Percentiles rank a stretch among this genome's conserved stretches.
phyloP scores from a whole-genome alignment of 1,139 yeast genomes.

The Suhomyces maxii region DNA sequence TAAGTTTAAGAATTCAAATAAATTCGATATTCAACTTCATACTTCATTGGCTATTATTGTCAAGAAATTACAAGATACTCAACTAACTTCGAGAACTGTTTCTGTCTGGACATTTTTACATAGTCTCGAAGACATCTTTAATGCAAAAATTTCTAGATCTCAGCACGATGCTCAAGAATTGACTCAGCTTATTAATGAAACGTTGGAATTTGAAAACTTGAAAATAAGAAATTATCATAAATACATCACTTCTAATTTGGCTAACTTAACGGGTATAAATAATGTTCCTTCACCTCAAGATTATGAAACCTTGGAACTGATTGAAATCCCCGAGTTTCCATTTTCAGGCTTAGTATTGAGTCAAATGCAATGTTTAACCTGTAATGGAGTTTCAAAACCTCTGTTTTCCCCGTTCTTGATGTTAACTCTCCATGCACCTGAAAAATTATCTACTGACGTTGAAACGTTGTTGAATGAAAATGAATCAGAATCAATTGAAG shows the following conservation, averaged over 20 bases:
- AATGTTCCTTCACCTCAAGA: constrained; percentile 14
- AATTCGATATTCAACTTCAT: constrained; percentile 52
- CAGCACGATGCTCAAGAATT: constrained; percentile 97
- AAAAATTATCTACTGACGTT: constrained; percentile 47
- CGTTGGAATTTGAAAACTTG: constrained; percentile 66
- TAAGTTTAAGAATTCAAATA: constrained; percentile 26
- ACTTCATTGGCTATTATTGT: constrained; percentile 56
- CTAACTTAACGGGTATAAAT: constrained; percentile 7
- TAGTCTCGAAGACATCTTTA: constrained; percentile 73
- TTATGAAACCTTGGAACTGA: constrained; percentile 24
- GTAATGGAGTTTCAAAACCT: constrained; percentile 64
- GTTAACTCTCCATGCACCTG: constrained; percentile 75
- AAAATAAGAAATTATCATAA: constrained; percentile 37
- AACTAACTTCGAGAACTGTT: constrained; percentile 52
- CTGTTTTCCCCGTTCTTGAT: constrained; percentile 65
- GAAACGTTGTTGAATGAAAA: constrained; percentile 56
- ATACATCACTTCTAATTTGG: constrained; percentile 11
- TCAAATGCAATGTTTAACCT: constrained; percentile 66
- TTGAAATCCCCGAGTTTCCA: constrained; percentile 63
- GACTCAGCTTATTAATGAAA: constrained; percentile 75
- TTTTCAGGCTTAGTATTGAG: constrained; percentile 68
- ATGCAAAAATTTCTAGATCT: constrained; percentile 70
- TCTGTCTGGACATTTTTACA: constrained; percentile 80
- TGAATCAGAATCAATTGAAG: constrained; percentile 72
- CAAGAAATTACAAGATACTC: constrained; percentile 62